These are phyloP conservation scores for Filosporella fistucella DNA, from an alignment of 495 filamentous ascomycete species.

Conservation along the genomic window DNA sequence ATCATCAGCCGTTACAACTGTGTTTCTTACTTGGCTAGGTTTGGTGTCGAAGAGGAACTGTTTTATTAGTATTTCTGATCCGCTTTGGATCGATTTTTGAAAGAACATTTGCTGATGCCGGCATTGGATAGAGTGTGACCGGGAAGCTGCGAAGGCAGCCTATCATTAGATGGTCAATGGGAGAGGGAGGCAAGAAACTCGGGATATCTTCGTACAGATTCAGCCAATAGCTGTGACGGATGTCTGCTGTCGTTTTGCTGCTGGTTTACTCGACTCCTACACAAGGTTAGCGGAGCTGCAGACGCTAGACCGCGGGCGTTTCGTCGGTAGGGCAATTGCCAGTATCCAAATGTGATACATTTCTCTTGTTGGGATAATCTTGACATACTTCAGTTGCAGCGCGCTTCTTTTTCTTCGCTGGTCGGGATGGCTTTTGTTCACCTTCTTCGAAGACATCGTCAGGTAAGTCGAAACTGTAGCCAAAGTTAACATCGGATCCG, in stretches of 20 bases:
- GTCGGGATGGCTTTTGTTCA: conserved; percentile 63
- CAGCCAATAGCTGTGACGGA: conserved; percentile 33
- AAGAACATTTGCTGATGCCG: too few relatives aligned
- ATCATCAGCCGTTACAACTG: too few relatives aligned
- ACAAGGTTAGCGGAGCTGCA: conserved; percentile 24
- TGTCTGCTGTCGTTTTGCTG: conserved; percentile 32
- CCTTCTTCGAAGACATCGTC: conserved; percentile 86
- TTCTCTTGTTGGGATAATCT: conserved; percentile 2
- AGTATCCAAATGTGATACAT: too few relatives aligned
- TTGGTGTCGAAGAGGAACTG: too few relatives aligned
- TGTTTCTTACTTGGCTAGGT: too few relatives aligned
- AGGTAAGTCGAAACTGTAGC: conserved; percentile 72
- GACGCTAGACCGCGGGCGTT: too few relatives aligned
- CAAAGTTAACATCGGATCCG: conserved; percentile 4
- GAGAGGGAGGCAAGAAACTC: conserved; percentile 4
- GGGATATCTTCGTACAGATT: conserved; percentile 20
- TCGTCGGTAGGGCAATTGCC: too few relatives aligned
- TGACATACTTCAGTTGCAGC: conserved; percentile 28
- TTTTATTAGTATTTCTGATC: too few relatives aligned
- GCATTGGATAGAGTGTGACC: too few relatives aligned
- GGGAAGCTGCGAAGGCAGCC: too few relatives aligned
- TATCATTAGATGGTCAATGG: conserved; percentile 24
- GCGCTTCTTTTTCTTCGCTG: conserved; percentile 45
- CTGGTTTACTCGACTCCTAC: conserved; percentile 25
- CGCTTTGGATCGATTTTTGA: too few relatives aligned